Conservation (phyloP, 495 filamentous ascomycete species). For the Chlorociboria aeruginascens region DNA sequence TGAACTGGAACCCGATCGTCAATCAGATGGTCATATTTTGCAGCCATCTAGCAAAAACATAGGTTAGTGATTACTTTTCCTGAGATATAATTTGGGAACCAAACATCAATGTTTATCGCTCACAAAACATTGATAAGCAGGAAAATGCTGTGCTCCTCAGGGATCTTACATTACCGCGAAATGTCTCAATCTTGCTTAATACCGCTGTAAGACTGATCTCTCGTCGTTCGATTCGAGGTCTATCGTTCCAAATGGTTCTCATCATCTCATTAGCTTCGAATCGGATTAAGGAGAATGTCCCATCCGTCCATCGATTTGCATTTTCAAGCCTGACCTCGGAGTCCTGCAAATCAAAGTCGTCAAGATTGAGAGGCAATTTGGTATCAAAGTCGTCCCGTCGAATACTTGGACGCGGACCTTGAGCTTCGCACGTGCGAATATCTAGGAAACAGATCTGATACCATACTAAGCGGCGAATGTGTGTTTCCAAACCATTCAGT, state of each 20-base stretch:
- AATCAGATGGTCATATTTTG: slow-evolving; percentile 46
- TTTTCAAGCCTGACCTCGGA: slow-evolving; percentile 24
- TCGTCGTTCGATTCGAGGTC: slow-evolving; percentile 45
- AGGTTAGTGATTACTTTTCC: too few species aligned
- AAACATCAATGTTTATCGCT: too few species aligned
- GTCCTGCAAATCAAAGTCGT: slow-evolving; percentile 43
- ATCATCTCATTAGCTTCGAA: slow-evolving; percentile 67
- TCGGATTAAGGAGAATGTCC: slow-evolving; percentile 50
- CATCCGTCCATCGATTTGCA: slow-evolving; percentile 47
- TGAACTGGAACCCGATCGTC: slow-evolving; percentile 46
- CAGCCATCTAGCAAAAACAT: slow-evolving; percentile 27
- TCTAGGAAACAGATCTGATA: slow-evolving; percentile 66
- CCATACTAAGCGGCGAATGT: slow-evolving; percentile 68
- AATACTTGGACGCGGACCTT: slow-evolving; percentile 56
- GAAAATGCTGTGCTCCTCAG: too few species aligned
- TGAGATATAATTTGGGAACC: too few species aligned
- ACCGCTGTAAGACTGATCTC: slow-evolving; percentile 44
- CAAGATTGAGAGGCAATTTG: slow-evolving; percentile 50
- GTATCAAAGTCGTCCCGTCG: slow-evolving; percentile 62
- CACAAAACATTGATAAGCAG: too few species aligned
- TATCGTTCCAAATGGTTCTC: slow-evolving; percentile 50
- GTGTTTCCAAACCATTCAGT: slow-evolving; percentile 52
- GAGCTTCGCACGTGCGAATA: slow-evolving; percentile 62
- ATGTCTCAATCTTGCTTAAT: slow-evolving; percentile 49
- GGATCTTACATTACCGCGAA: slow-evolving; percentile 26